Evolutionary conservation across 345 rosid species (phyloP).

Genomic region (Salix purpurea): DNA sequence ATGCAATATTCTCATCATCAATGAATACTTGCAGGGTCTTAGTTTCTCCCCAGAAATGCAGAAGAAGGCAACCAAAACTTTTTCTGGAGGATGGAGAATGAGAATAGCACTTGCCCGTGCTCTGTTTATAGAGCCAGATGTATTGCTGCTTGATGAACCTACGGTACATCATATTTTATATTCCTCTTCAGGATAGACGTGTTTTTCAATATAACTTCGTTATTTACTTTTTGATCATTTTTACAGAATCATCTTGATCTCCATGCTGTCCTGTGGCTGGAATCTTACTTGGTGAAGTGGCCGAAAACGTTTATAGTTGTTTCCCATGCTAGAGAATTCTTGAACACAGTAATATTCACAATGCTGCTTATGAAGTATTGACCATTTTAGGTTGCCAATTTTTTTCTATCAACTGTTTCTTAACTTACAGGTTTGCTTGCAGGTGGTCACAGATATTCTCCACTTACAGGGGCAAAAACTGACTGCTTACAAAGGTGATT

Average conservation of each 20-base stretch:
- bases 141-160: constrained; percentile 97
- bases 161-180: constrained; percentile 46
- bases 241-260: constrained; percentile 98
- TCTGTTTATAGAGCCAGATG: constrained; percentile 85
- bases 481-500: constrained; percentile 72
- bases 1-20: not conserved
- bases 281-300: constrained; percentile 90
- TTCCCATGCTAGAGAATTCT: constrained; percentile 97
- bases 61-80: constrained; percentile 67
- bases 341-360: constrained; percentile 62
- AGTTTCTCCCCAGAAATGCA: constrained; percentile 97
- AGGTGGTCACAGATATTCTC: constrained; percentile 97
- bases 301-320: constrained; percentile 96
- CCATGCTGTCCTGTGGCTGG: constrained; percentile 97
- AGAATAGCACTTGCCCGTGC: constrained; percentile 98
- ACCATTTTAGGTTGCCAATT: not conserved
- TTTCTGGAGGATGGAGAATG: constrained; percentile 99
- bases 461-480: constrained; percentile 86
- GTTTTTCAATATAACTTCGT: constrained; percentile 9
- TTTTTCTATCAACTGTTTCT: not conserved
- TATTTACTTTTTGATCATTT: constrained; percentile 6
- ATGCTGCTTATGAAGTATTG: not conserved
- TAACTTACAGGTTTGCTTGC: constrained; percentile 17
- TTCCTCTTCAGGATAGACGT: constrained; percentile 3
- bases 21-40: constrained; percentile 63